These are phyloP conservation scores for Taphrina deformans DNA, from an alignment of 1,139 yeast genomes.

Conservation along the genomic window DNA sequence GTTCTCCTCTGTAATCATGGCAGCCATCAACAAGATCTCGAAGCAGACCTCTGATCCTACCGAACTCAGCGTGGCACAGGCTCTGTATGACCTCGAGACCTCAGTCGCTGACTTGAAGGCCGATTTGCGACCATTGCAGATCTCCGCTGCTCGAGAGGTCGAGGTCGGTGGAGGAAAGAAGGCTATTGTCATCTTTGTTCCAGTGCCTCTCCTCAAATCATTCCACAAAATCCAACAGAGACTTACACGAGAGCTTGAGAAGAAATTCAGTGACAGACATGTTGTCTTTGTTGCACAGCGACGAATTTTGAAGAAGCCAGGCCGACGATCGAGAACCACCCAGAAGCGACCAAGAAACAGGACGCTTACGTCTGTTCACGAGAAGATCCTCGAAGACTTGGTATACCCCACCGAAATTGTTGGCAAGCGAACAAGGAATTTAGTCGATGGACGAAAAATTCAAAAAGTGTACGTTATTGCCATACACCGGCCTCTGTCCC, in stretches of 20 bases:
- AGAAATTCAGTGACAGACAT: slow-evolving; percentile 99
- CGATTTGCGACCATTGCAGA: slow-evolving; percentile 96
- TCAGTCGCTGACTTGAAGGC: slow-evolving; percentile 94
- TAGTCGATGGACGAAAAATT: slow-evolving; percentile 98
- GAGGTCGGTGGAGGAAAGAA: slow-evolving; percentile 98
- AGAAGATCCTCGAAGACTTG: slow-evolving; percentile 96
- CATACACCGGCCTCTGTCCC: slow-evolving; percentile 36
- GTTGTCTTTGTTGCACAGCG: slow-evolving; percentile 99
- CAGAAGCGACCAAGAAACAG: slow-evolving; percentile 99
- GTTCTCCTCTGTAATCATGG: slow-evolving; percentile 57
- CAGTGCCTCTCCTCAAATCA: slow-evolving; percentile 88
- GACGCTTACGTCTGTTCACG: slow-evolving; percentile 98
- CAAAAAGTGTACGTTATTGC: slow-evolving; percentile 64
- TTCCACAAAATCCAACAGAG: slow-evolving; percentile 93
- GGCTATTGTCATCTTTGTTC: slow-evolving; percentile 97
- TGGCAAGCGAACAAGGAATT: slow-evolving; percentile 99
- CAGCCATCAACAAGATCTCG: slow-evolving; percentile 93
- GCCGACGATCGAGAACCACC: slow-evolving; percentile 82
- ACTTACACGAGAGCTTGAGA: slow-evolving; percentile 99
- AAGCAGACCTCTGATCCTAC: slow-evolving; percentile 65
- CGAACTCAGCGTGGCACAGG: slow-evolving; percentile 99
- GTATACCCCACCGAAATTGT: slow-evolving; percentile 99
- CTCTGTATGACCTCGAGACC: slow-evolving; percentile 94
- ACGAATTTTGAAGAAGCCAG: slow-evolving; percentile 97
- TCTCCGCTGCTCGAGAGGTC: slow-evolving; percentile 97